A percentile compares a stretch with the other conserved stretches of the same genome.
These are phyloP conservation scores for Didymella pomorum DNA, from an alignment of 2,329 filamentous ascomycete genomes.

Conservation along the genomic window DNA sequence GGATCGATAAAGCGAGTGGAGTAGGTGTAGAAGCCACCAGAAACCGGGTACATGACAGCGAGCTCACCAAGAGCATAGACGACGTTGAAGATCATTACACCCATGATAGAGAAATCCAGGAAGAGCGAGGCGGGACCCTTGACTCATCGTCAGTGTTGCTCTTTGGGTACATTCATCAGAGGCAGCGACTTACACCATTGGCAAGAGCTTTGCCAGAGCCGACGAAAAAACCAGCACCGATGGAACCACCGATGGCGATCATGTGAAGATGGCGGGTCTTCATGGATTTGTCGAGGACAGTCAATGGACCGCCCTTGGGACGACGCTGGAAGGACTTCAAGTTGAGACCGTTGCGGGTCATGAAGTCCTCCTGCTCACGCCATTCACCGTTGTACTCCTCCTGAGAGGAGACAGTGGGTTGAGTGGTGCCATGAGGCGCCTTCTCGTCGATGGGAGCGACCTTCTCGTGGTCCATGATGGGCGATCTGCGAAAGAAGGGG, in stretches of 20 bases:
- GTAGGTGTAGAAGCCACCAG: slow-evolving; percentile 61
- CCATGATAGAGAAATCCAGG: slow-evolving; percentile 53
- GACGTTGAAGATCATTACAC: slow-evolving; percentile 52
- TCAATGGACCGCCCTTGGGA: slow-evolving; percentile 30
- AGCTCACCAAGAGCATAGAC: slow-evolving; percentile 62
- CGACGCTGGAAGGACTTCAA: slow-evolving; percentile 47
- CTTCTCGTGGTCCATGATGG: slow-evolving; percentile 39
- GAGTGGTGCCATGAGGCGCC: slow-evolving; percentile 24
- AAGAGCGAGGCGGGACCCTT: slow-evolving; percentile 45
- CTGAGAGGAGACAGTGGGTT: slow-evolving; percentile 25
- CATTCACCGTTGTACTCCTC: slow-evolving; percentile 31
- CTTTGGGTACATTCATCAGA: slow-evolving; percentile 59
- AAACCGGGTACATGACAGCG: slow-evolving; percentile 67
- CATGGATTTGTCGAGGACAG: slow-evolving; percentile 55
- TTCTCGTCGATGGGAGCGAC: slow-evolving; percentile 40
- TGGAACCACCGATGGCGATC: slow-evolving; percentile 75
- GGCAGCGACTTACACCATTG: slow-evolving; percentile 49
- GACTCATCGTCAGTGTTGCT: slow-evolving; percentile 62
- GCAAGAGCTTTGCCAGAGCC: slow-evolving; percentile 64
- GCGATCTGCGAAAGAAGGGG: slow-evolving; percentile 26
- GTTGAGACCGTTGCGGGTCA: slow-evolving; percentile 49
- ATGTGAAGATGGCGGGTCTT: slow-evolving; percentile 63
- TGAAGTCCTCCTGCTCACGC: slow-evolving; percentile 45
- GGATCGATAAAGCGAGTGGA: slow-evolving; percentile 59
- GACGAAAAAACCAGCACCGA: slow-evolving; percentile 80